Base-by-base conservation (phyloP, 106 monocot species). In the Phalaenopsis equestris region DNA sequence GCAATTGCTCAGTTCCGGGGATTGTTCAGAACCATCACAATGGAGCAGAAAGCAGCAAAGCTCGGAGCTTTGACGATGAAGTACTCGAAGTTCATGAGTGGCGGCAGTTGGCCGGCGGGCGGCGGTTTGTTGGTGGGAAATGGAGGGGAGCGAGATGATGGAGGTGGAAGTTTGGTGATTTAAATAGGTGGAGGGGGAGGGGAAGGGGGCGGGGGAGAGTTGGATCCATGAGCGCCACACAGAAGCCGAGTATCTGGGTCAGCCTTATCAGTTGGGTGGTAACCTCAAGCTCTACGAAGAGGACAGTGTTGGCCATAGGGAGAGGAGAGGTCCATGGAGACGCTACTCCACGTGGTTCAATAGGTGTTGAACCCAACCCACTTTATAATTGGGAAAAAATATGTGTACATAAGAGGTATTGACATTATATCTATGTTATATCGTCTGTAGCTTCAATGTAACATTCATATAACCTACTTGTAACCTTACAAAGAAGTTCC, bases 181-280 rank as follows among this genome's bases (percentile, higher is more conserved):
- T 72, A 24, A 80, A 80, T n/a, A 48, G 11, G 18, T 2, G 49
- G 6, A 55, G 80, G 16, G 9, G 19, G 5, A 19, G 18, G 37
- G 18, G 42, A 41, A 56, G 49, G 6, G 8, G 48, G 37, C 58
- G 49, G 6, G 8, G 48, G 18, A 58, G 79, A 76, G 86, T 78
- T 86, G 86, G 79, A 55, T 86, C 68, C 42, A 79, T 67, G 79
- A 86, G 79, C 79, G 79, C 82, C 86, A 86, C 82, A 79, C 7
- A 67, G 24, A 72, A 17, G 0, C 37, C 43, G 52, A 65, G 8
- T 30, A 1, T 41, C 17, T 56, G 78, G 72, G 73, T 5, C 82
- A 48, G 45, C 82, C 82, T 83, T 86, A 80, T 86, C 86, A 86
- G 79, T 57, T 45, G 64, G 39, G 55, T 41, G 39, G 36, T 41